Evolutionary conservation across 1,139 yeast genomes (phyloP).

Genomic region (Saccharomyces hybrid): DNA sequence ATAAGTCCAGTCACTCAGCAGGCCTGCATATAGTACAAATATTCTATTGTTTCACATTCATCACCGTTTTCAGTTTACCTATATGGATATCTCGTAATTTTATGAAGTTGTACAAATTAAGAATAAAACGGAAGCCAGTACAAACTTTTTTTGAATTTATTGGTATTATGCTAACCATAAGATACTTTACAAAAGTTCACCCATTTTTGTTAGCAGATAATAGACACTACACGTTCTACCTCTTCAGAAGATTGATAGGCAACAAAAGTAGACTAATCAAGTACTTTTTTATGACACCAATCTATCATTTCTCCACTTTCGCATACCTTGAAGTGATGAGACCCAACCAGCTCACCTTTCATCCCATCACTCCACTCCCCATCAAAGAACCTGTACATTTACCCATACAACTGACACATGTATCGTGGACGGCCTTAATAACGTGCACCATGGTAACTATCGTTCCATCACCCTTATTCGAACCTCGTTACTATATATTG

Average conservation of each 20-base stretch:
- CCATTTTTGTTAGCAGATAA: conserved; percentile 92
- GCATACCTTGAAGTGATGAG: conserved; percentile 35
- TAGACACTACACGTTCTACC: conserved; percentile 84
- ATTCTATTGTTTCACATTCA: conserved; percentile 64
- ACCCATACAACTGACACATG: conserved; percentile 36
- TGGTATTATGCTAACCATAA: conserved; percentile 44
- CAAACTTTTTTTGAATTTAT: conserved; percentile 28
- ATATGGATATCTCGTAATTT: conserved; percentile 46
- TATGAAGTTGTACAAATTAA: conserved; percentile 33
- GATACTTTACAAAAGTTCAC: conserved; percentile 65
- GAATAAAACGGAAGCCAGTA: conserved; percentile 26
- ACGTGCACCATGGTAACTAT: conserved; percentile 53
- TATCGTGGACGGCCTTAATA: conserved; percentile 41
- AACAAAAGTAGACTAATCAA: conserved; percentile 33
- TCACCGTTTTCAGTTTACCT: conserved; percentile 60
- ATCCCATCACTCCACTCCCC: conserved; percentile 32
- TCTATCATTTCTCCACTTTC: conserved; percentile 65
- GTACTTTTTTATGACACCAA: conserved; percentile 43
- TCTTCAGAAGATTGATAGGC: conserved; percentile 58
- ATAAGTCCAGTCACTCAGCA: conserved; percentile 72
- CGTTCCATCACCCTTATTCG: conserved; percentile 85
- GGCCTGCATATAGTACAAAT: conserved; percentile 72
- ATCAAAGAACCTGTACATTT: conserved; percentile 30
- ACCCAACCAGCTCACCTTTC: conserved; percentile 31
- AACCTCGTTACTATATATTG: conserved; percentile 82